Base-by-base conservation (phyloP, 352 stramenopile species). In the Pythium apleroticum region DNA sequence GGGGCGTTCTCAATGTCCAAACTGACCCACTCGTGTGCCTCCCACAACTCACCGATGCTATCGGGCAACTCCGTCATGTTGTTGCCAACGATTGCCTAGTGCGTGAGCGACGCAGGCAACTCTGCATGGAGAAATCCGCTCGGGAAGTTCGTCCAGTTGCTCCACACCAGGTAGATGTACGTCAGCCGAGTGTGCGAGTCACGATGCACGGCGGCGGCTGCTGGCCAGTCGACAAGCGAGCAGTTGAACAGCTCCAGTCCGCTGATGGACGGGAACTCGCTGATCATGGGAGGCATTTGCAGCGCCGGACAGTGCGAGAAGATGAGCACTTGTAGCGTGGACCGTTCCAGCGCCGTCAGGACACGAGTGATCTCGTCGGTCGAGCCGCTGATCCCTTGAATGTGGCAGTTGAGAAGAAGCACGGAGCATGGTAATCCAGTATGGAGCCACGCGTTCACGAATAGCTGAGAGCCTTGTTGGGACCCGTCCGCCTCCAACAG, bases 371-470 rank as follows among this genome's bases (percentile, higher is more conserved):
- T 52, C n/a, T 72, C 59, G 6, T 45, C 10, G 2, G 14, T 25
- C 0, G 58, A 52, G 0, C 54, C 58, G 6, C 46, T 5, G 7
- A 58, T 28, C 0, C 35, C 10, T 17, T 22, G 39, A 6, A 3
- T 7, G 19, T 68, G 30, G 55, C 68, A 75, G 20, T 66, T 69
- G 30, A 70, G 50, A 5, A 59, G 25, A 22, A 74, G 52, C 15
- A 74, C 57, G 0, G 58, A 63, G 53, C 68, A 71, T 5, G 63
- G 43, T 14, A 45, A 60, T 2, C 52, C 24, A 1, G 31, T 48
- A 4, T 45, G 52, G 9, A 37, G 25, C 63, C 63, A 71, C 25
- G 63, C 31, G 20, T 37, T 54, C 3, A 63, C 46, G 24, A 68
- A 45, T 2, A 63, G 31, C 19, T 63, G 24, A 11, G 58, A 67